Evolutionary conservation across 1,284 basidiomycete genomes (phyloP).

Genomic region (Boletus chippewaensis): DNA sequence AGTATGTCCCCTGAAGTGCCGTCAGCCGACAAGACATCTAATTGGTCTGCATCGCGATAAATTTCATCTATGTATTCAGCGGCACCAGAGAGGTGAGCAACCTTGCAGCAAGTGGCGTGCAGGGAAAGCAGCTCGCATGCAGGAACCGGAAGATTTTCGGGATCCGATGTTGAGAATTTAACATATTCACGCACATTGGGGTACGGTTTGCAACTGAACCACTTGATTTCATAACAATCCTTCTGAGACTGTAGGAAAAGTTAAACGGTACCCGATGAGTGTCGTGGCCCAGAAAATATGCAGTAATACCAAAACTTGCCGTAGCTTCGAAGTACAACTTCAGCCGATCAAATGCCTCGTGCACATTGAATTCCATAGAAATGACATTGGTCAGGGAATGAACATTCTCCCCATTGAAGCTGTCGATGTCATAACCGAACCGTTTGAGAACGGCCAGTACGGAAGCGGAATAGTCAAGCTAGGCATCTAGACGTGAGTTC

Average conservation of each 20-base stretch:
- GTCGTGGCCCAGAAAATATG: background rate
- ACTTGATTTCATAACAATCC: slow-evolving; percentile 1
- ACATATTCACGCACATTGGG: background rate
- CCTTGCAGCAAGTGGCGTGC: slow-evolving; percentile 5
- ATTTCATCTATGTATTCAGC: slow-evolving; percentile 5
- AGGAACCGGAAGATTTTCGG: slow-evolving; percentile 3
- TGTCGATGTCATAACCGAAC: too few species aligned
- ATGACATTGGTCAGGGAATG: too few species aligned
- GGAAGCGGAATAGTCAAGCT: slow-evolving; percentile 3
- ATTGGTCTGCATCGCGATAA: background rate
- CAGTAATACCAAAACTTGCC: background rate
- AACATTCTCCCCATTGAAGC: too few species aligned
- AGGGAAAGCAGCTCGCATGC: background rate
- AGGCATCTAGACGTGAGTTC: background rate
- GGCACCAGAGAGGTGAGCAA: slow-evolving; percentile 6
- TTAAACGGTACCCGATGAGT: background rate
- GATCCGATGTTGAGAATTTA: background rate
- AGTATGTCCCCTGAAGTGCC: slow-evolving; percentile 1
- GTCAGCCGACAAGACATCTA: background rate
- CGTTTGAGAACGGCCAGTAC: background rate
- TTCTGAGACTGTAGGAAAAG: background rate
- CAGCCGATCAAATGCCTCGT: background rate
- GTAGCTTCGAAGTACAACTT: slow-evolving; percentile 2
- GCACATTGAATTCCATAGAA: too few species aligned
- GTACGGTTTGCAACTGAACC: background rate